These are phyloP conservation scores for sunflower (Helianthus annuus) DNA, from an alignment of 129 eudicot genomes.

Conservation along the genomic window HanXRQr2.0-SUNRISE NC_035438.2:52094901-52095400, in stretches of 20 bases:
- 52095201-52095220: too few relatives aligned
- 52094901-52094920: constrained; percentile 13
- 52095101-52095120: constrained; percentile 30
- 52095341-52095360: too few relatives aligned
- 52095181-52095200: background rate
- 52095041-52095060: constrained; percentile 50
- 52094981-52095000: background rate
- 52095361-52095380: too few relatives aligned
- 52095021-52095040: constrained; percentile 44
- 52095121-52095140: constrained; percentile 9
- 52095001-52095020: constrained; percentile 1
- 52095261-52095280: too few relatives aligned
- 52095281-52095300: too few relatives aligned
- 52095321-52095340: too few relatives aligned
- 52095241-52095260: too few relatives aligned
- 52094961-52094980: constrained; percentile 16
- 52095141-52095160: background rate
- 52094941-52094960: constrained; percentile 27
- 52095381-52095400: too few relatives aligned
- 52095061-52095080: constrained; percentile 57
- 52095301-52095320: too few relatives aligned
- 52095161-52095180: constrained; percentile 5
- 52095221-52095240: too few relatives aligned
- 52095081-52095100: constrained; percentile 50
- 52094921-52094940: constrained; percentile 1